Conservation (phyloP, 768 basidiomycete species). For the Rhodocollybia butyracea region DNA sequence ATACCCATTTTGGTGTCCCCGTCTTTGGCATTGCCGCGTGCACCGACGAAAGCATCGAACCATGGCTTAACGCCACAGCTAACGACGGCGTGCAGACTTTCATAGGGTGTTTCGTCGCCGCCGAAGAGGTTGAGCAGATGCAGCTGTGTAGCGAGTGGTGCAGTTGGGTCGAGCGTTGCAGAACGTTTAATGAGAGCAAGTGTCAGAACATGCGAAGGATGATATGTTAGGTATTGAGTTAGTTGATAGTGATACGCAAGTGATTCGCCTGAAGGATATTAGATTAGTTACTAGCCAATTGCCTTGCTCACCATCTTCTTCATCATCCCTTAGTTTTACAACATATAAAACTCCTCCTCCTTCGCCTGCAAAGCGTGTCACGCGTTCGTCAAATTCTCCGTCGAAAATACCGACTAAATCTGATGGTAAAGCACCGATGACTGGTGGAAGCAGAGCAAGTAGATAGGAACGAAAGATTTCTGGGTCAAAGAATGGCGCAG, state of each 20-base stretch:
- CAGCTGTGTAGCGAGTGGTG: constrained; percentile 79
- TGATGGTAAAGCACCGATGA: constrained; percentile 65
- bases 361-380: constrained; percentile 72
- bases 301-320: constrained; percentile 51
- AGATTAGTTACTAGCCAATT: too few species aligned
- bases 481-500: constrained; percentile 56
- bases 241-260: constrained; percentile 66
- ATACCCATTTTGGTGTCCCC: constrained; percentile 89
- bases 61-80: constrained; percentile 96
- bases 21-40: constrained; percentile 73
- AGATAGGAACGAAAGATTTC: constrained; percentile 71
- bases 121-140: constrained; percentile 92
- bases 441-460: constrained; percentile 68
- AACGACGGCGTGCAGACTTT: constrained; percentile 92
- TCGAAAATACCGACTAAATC: constrained; percentile 70
- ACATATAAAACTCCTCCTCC: constrained; percentile 78
- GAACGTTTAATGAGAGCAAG: constrained; percentile 94
- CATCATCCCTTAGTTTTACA: constrained; percentile 72
- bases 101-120: constrained; percentile 88
- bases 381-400: constrained; percentile 68
- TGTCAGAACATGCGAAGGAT: constrained; percentile 75
- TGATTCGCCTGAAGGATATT: constrained; percentile 51
- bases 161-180: constrained; percentile 74
- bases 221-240: constrained; percentile 74
- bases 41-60: constrained; percentile 96